Evolutionary conservation across 177 flowering plant species (phyloP).

Genomic region (Tripterygium wilfordii): DNA sequence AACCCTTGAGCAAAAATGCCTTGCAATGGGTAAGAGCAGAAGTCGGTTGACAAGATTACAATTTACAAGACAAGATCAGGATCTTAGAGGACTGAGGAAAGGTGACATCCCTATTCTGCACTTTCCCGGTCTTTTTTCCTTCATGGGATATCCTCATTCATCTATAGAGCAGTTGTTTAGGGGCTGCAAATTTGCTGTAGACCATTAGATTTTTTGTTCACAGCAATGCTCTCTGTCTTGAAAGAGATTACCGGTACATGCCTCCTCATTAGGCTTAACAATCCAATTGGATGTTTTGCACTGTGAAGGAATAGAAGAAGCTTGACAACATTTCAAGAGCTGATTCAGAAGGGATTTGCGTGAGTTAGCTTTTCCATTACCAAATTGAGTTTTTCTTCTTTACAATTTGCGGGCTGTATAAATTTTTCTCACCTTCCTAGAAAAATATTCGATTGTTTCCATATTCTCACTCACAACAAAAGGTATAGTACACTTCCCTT

Average conservation of each 20-base stretch:
- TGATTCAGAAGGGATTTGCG: constrained; percentile 9
- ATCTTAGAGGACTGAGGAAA: constrained; percentile 3
- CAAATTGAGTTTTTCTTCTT: constrained; percentile 28
- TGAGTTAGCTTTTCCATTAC: constrained; percentile 15
- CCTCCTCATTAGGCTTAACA: constrained; percentile 9
- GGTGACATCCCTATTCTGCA: constrained; percentile 8
- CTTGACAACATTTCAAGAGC: constrained; percentile 12
- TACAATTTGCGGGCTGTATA: constrained; percentile 17
- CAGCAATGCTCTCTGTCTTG: constrained; percentile 1
- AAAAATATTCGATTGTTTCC: constrained; percentile 8
- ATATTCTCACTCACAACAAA: constrained; percentile 17
- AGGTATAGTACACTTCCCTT: constrained; percentile 8
- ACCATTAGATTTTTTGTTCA: not conserved
- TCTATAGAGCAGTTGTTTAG: constrained; percentile 4
- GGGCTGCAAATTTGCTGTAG: constrained; percentile 10
- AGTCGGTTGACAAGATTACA: not conserved
- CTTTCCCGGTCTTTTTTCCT: constrained; percentile 13
- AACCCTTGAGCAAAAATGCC: not conserved
- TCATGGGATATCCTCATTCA: constrained; percentile 7
- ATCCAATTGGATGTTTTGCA: constrained; percentile 11
- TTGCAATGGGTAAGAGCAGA: constrained; percentile 10
- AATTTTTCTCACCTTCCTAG: constrained; percentile 12
- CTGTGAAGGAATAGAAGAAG: constrained; percentile 11
- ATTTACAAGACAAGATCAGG: constrained; percentile 8
- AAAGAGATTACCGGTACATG: not conserved